These are phyloP conservation scores for Friedmanniomyces endolithicus DNA, from an alignment of 495 filamentous ascomycete species.

Conservation along the genomic window DNA sequence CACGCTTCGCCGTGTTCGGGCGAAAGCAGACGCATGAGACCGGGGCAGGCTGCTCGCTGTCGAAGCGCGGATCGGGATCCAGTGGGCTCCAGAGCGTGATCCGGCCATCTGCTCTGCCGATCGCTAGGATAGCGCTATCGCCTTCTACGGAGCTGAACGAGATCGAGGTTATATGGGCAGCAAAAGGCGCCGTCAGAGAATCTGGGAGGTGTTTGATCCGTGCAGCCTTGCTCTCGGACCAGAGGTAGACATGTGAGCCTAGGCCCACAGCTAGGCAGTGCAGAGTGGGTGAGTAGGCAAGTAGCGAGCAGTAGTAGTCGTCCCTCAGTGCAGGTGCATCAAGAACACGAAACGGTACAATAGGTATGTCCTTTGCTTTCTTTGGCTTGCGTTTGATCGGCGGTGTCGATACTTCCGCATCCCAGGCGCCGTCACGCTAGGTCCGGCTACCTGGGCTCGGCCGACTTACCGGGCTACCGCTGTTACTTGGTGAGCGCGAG, in stretches of 20 bases:
- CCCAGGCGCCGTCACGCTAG: conserved; percentile 31
- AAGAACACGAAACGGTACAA: conserved; percentile 43
- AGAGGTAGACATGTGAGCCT: conserved; percentile 69
- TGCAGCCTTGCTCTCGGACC: conserved; percentile 61
- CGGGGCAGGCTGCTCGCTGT: conserved; percentile 53
- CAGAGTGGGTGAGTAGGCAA: conserved; percentile 66
- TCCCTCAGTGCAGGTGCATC: conserved; percentile 81
- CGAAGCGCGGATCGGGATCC: conserved; percentile 55
- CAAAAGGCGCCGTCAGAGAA: conserved; percentile 25
- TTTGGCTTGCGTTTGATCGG: conserved; percentile 16
- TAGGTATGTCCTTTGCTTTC: conserved; percentile 6
- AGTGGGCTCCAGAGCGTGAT: conserved; percentile 49
- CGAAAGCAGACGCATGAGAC: conserved; percentile 68
- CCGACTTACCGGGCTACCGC: not conserved
- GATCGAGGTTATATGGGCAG: conserved; percentile 61
- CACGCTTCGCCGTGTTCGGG: conserved; percentile 34
- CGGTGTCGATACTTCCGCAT: conserved; percentile 32
- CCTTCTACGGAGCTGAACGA: conserved; percentile 78
- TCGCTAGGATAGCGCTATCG: conserved; percentile 67
- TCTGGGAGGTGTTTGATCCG: conserved; percentile 36
- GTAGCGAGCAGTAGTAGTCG: conserved; percentile 87
- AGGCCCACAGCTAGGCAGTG: conserved; percentile 78
- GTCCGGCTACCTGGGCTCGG: conserved; percentile 8
- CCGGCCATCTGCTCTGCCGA: conserved; percentile 61
- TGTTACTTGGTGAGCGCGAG: not conserved